Percentiles rank a stretch among this genome's conserved stretches.
Evolutionary conservation across 441 rosid genomes (phyloP).

Genomic region (Raphanus hybrid): DNA sequence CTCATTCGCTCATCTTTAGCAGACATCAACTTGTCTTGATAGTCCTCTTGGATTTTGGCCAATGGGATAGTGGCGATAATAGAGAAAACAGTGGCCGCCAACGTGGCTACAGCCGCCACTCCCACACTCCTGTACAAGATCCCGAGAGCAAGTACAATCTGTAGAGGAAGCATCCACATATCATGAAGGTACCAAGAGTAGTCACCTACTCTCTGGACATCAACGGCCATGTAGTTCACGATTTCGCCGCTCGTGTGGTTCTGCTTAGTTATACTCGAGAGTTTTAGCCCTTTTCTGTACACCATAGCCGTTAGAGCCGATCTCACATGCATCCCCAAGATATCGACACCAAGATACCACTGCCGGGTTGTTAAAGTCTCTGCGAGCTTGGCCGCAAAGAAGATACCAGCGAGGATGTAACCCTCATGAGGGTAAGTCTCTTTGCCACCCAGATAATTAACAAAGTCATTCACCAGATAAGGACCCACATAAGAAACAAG

Average conservation of each 20-base stretch:
- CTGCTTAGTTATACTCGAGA: constrained; percentile 90
- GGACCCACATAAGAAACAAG: constrained; percentile 98
- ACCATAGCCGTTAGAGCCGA: constrained; percentile 99
- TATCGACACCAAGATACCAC: constrained; percentile 99
- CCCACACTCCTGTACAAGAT: constrained; percentile 94
- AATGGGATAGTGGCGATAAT: constrained; percentile 82
- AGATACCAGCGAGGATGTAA: constrained; percentile 90
- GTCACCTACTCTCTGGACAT: constrained; percentile 97
- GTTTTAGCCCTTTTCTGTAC: constrained; percentile 77
- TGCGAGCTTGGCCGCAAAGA: constrained; percentile 85
- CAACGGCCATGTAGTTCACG: constrained; percentile 99
- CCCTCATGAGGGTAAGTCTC: constrained; percentile 92
- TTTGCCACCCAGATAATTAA: constrained; percentile 88
- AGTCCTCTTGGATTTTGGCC: constrained; percentile 92
- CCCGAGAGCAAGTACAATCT: constrained; percentile 93
- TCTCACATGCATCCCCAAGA: constrained; percentile 98
- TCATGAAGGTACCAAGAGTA: constrained; percentile 99
- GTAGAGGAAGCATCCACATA: constrained; percentile 99
- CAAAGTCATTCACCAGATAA: constrained; percentile 93
- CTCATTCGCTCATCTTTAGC: constrained; percentile 99
- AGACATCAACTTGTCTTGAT: constrained; percentile 93
- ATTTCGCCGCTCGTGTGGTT: constrained; percentile 80
- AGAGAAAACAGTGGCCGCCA: constrained; percentile 85
- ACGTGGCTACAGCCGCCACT: constrained; percentile 88
- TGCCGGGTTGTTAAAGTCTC: constrained; percentile 96